Conservation (phyloP, 495 filamentous ascomycete species). For the Annulohypoxylon stygium region DNA sequence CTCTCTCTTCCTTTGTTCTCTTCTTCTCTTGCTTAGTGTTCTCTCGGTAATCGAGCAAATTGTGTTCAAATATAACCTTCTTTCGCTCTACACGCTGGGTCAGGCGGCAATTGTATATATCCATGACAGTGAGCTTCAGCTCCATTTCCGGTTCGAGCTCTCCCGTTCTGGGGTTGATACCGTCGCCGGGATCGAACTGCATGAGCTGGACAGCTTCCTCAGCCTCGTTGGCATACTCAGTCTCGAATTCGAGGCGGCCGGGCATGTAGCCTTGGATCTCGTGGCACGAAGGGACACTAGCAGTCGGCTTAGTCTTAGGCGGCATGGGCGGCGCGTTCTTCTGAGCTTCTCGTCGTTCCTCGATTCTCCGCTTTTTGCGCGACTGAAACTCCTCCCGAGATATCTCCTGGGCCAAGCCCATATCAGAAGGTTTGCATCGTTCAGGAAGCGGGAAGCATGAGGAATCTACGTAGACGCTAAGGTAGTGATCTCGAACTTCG, state of each 20-base stretch:
- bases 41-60: constrained; percentile 90
- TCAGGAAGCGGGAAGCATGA: constrained; percentile 86
- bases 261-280: constrained; percentile 99
- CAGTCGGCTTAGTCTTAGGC: constrained; percentile 95
- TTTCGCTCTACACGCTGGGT: constrained; percentile 95
- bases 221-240: constrained; percentile 96
- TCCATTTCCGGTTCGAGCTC: constrained; percentile 94
- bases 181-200: constrained; percentile 97
- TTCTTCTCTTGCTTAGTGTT: constrained; percentile 91
- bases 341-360: constrained; percentile 88
- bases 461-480: constrained; percentile 87
- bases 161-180: constrained; percentile 83
- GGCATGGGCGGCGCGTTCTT: constrained; percentile 85
- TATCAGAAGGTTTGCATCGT: constrained; percentile 84
- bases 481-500: constrained; percentile 93
- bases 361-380: constrained; percentile 93
- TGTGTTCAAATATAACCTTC: constrained; percentile 95
- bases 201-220: constrained; percentile 98
- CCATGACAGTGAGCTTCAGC: constrained; percentile 97
- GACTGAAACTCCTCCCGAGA: constrained; percentile 93
- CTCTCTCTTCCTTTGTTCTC: constrained; percentile 92
- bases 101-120: constrained; percentile 95
- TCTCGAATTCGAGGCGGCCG: constrained; percentile 96
- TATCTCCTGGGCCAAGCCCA: constrained; percentile 77
- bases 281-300: constrained; percentile 93